Evolutionary conservation across 176 grass and related monocot genomes (phyloP).

Genomic region (Ensete glaucum): DNA sequence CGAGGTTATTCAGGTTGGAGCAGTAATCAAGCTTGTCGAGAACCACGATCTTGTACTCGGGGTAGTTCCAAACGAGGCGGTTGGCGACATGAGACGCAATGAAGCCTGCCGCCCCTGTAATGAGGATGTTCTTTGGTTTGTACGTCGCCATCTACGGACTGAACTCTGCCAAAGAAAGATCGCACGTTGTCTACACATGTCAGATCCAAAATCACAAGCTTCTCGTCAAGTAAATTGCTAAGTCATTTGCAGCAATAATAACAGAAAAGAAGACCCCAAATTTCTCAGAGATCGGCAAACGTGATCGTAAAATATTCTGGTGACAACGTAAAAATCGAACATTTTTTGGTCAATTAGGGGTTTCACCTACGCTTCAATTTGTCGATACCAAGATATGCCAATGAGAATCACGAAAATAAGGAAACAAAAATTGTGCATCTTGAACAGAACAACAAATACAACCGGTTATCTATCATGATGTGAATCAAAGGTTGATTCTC

Average conservation of each 20-base stretch:
- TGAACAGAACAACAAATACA: too few relatives aligned
- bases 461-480: too few relatives aligned
- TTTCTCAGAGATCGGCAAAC: not conserved
- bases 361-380: too few relatives aligned
- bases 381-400: too few relatives aligned
- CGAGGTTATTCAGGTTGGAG: slow-evolving; percentile 22
- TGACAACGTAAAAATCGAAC: not conserved
- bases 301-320: not conserved
- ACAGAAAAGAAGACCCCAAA: not conserved
- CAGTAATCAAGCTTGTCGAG: slow-evolving; percentile 24
- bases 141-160: not conserved
- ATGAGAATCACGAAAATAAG: too few relatives aligned
- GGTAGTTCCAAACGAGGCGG: slow-evolving; percentile 14
- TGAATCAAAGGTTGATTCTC: too few relatives aligned
- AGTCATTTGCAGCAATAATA: too few relatives aligned
- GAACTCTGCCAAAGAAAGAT: not conserved
- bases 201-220: not conserved
- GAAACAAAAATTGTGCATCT: too few relatives aligned
- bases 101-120: slow-evolving; percentile 22
- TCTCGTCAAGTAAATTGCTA: too few relatives aligned
- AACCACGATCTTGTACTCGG: slow-evolving; percentile 22
- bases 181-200: not conserved
- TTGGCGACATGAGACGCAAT: slow-evolving; percentile 20
- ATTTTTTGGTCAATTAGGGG: not conserved
- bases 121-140: slow-evolving; percentile 15